Percentiles rank a stretch among this genome's conserved stretches.
Conservation (phyloP, 176 grass and related monocot species). For the Echinochloa phyllopogon region DNA sequence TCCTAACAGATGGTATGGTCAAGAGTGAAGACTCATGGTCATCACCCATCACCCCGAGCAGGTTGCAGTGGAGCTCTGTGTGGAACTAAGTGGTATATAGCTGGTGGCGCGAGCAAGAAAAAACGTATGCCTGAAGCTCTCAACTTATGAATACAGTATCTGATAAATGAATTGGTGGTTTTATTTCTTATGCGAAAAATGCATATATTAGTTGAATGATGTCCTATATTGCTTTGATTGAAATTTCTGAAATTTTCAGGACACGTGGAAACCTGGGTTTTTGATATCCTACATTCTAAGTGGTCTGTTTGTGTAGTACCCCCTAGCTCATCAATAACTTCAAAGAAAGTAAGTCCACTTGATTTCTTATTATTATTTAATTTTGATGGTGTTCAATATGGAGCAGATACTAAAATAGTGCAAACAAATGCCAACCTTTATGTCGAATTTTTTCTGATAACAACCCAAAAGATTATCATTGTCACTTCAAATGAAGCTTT, state of each 20-base stretch:
- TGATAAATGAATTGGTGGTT: slow-evolving; percentile 24
- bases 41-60: slow-evolving; percentile 79
- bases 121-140: slow-evolving; percentile 61
- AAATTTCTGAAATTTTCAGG: slow-evolving; percentile 47
- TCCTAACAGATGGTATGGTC: slow-evolving; percentile 91
- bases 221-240: not conserved
- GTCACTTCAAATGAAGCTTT: not conserved
- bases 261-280: slow-evolving; percentile 67
- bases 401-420: not conserved
- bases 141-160: slow-evolving; percentile 25
- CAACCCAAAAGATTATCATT: not conserved
- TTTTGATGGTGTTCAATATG: not conserved
- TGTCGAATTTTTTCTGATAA: not conserved
- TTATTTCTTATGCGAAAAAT: not conserved
- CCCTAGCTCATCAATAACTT: slow-evolving; percentile 75
- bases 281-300: slow-evolving; percentile 77
- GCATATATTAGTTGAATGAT: slow-evolving; percentile 1
- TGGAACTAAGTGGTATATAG: slow-evolving; percentile 98
- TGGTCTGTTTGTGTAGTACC: slow-evolving; percentile 72
- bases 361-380: not conserved
- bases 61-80: slow-evolving; percentile 88
- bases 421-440: not conserved
- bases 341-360: slow-evolving; percentile 70
- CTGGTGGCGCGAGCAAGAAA: slow-evolving; percentile 94
- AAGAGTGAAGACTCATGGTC: slow-evolving; percentile 81